Conservation (phyloP, 2,329 filamentous ascomycete genomes). For the Penicillium fuscoglaucum region DNA sequence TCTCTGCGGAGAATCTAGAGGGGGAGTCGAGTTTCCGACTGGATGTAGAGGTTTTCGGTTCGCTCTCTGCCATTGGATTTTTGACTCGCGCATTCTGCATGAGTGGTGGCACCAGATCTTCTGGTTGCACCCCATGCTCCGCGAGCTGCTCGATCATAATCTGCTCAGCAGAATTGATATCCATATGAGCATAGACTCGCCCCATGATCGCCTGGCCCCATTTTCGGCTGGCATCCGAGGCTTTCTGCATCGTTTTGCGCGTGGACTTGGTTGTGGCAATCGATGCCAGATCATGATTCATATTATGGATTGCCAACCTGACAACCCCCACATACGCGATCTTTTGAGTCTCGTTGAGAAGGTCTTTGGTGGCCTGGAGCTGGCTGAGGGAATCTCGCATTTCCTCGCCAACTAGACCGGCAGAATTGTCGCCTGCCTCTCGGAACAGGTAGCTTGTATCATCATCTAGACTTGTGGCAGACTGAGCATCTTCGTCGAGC, state of each 20-base stretch:
- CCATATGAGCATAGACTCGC: constrained; percentile 91
- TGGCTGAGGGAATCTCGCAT: constrained; percentile 83
- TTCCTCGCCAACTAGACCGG: constrained; percentile 70
- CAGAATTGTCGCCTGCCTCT: constrained; percentile 64
- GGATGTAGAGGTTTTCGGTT: constrained; percentile 42
- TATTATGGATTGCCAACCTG: constrained; percentile 73
- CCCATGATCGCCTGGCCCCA: constrained; percentile 99
- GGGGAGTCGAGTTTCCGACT: constrained; percentile 26
- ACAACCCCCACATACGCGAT: constrained; percentile 94
- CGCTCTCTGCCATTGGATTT: constrained; percentile 74
- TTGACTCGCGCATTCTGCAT: constrained; percentile 92
- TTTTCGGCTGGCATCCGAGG: constrained; percentile 81
- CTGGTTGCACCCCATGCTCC: constrained; percentile 83
- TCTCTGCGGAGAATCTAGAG: constrained; percentile 36
- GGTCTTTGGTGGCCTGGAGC: constrained; percentile 91
- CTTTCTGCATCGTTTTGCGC: constrained; percentile 70
- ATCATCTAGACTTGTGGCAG: constrained; percentile 93
- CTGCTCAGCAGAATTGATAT: constrained; percentile 83
- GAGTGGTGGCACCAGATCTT: constrained; percentile 78
- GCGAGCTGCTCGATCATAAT: constrained; percentile 98
- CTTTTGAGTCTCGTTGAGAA: constrained; percentile 91
- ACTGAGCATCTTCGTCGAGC: constrained; percentile 90
- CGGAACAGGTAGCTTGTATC: constrained; percentile 96
- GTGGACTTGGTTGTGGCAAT: constrained; percentile 61
- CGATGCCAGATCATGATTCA: constrained; percentile 68